Evolutionary conservation across 2,329 filamentous ascomycete genomes (phyloP).

Genomic region (Arthrobotrys entomopaga): DNA sequence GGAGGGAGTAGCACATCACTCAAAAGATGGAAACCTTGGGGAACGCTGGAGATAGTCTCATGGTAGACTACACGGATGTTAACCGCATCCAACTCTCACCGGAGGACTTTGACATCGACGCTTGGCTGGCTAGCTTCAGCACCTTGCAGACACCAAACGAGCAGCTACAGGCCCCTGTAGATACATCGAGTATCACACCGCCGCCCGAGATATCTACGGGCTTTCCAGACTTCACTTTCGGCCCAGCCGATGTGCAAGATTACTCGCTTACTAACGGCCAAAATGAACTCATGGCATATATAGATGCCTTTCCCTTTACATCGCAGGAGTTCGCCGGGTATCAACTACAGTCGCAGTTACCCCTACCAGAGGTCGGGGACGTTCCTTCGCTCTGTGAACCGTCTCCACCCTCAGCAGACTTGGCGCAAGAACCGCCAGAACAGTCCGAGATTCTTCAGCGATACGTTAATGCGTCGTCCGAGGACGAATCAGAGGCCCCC

Average conservation of each 20-base stretch:
- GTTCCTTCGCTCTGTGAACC: constrained; percentile 22
- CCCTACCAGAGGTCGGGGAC: constrained; percentile 15
- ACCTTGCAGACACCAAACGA: constrained; percentile 4
- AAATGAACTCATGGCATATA: constrained; percentile 38
- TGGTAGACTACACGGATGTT: constrained; percentile 33
- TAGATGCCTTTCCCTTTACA: constrained; percentile 40
- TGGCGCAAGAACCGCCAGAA: constrained; percentile 14
- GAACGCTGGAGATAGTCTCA: constrained; percentile 33
- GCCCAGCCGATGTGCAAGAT: constrained; percentile 20
- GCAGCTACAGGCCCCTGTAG: constrained; percentile 7
- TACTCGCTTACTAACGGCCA: constrained; percentile 41
- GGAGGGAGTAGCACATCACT: too few species aligned
- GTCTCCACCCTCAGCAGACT: constrained; percentile 26
- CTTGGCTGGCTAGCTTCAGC: constrained; percentile 45
- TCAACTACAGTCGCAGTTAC: constrained; percentile 17
- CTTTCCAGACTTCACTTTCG: constrained; percentile 26
- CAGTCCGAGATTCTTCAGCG: constrained; percentile 43
- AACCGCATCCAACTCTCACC: constrained; percentile 16
- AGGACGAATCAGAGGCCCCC: constrained; percentile 48
- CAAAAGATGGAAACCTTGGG: constrained; percentile 41
- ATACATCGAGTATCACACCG: constrained; percentile 16
- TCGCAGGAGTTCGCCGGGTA: constrained; percentile 17
- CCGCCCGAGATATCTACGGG: constrained; percentile 16
- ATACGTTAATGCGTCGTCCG: constrained; percentile 46
- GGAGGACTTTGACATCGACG: constrained; percentile 46